Conservation (phyloP, 306 rosid genomes). For the Fragaria iinumae region DNA sequence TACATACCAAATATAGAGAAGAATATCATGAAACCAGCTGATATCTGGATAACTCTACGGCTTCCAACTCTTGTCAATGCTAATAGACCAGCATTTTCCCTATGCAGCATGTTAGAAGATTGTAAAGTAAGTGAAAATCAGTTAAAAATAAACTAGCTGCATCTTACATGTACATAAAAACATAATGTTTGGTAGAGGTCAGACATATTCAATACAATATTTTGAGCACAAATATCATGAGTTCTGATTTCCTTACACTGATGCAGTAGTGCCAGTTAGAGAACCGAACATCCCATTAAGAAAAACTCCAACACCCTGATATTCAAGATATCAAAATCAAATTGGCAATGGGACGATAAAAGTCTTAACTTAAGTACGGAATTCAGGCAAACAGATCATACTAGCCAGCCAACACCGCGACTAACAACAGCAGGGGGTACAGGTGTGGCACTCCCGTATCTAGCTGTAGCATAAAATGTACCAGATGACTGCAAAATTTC, state of each 20-base stretch:
- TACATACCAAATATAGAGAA: slow-evolving; percentile 74
- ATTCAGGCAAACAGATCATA: slow-evolving; percentile 24
- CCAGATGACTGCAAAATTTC: slow-evolving; percentile 65
- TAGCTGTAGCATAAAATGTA: slow-evolving; percentile 68
- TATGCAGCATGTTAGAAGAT: background rate
- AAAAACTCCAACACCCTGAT: slow-evolving; percentile 65
- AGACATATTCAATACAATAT: background rate
- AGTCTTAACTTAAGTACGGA: background rate
- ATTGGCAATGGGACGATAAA: background rate
- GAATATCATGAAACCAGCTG: slow-evolving; percentile 83
- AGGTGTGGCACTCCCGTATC: slow-evolving; percentile 82
- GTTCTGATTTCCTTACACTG: slow-evolving; percentile 49
- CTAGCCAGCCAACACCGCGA: slow-evolving; percentile 87
- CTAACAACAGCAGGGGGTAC: slow-evolving; percentile 77
- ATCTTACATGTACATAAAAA: background rate
- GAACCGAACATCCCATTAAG: slow-evolving; percentile 68
- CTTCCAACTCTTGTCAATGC: slow-evolving; percentile 85
- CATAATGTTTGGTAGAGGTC: background rate
- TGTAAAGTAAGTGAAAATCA: background rate
- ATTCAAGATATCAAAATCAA: slow-evolving; percentile 24
- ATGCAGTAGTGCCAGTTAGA: slow-evolving; percentile 66
- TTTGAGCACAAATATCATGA: background rate
- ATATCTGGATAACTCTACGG: slow-evolving; percentile 83
- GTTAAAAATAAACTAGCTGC: background rate
- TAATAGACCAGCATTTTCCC: slow-evolving; percentile 79